Conservation (phyloP, 179 eudicot species). For the Carnegiea gigantea region DNA sequence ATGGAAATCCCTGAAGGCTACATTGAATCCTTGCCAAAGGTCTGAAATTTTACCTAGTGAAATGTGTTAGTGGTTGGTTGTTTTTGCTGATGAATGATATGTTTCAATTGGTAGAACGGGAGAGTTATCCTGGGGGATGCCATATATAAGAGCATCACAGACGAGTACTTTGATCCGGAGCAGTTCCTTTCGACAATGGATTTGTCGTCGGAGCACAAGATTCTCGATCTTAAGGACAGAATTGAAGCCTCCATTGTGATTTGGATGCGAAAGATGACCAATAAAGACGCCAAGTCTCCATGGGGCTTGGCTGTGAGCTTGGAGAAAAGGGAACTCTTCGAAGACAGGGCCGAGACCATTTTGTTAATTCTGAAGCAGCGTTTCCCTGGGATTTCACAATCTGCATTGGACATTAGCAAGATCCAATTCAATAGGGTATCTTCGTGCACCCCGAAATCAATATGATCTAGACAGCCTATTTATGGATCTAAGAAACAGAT, state of each 20-base stretch:
- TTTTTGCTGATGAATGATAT: slow-evolving; percentile 1
- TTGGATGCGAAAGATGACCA: slow-evolving; percentile 77
- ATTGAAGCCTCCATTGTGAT: slow-evolving; percentile 89
- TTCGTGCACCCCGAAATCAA: background rate
- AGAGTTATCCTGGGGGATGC: slow-evolving; percentile 82
- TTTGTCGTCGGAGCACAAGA: slow-evolving; percentile 81
- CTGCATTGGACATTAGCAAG: slow-evolving; percentile 71
- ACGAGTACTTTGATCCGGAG: slow-evolving; percentile 73
- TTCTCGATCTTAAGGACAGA: slow-evolving; percentile 72
- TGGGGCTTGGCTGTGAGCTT: slow-evolving; percentile 83
- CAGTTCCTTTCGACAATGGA: slow-evolving; percentile 57
- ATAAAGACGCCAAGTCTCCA: slow-evolving; percentile 69
- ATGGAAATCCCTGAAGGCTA: slow-evolving; percentile 80
- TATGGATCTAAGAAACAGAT: too few species aligned
- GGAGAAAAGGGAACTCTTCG: slow-evolving; percentile 75
- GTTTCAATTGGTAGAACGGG: slow-evolving; percentile 55
- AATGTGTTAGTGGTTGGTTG: too few species aligned
- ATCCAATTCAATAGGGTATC: slow-evolving; percentile 72
- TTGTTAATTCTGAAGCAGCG: slow-evolving; percentile 67
- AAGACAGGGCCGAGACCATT: slow-evolving; percentile 74
- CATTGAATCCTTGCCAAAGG: slow-evolving; percentile 82
- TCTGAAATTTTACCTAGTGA: slow-evolving; percentile 16
- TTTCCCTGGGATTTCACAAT: slow-evolving; percentile 73
- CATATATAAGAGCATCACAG: slow-evolving; percentile 72
- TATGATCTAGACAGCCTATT: background rate